phyloP scores from a whole-genome alignment of 1,284 basidiomycete species.

The Cutaneotrichosporon sp. region DNA sequence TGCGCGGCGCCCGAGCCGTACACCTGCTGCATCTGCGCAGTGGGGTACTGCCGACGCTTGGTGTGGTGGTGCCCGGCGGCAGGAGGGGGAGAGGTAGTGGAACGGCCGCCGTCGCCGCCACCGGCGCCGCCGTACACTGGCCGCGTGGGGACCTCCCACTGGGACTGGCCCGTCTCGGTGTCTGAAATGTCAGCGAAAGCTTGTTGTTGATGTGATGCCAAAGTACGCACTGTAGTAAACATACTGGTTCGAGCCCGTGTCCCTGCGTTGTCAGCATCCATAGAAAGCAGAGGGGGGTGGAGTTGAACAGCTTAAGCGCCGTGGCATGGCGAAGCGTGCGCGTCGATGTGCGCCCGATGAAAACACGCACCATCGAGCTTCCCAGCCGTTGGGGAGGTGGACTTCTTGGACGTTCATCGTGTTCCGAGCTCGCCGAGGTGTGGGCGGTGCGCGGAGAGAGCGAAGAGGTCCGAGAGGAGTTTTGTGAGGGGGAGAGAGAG shows the following conservation, averaged over 20 bases:
- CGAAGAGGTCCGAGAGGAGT: neutral
- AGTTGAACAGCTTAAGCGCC: neutral
- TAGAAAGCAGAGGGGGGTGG: neutral
- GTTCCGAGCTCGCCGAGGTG: neutral
- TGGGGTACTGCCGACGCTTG: slow-evolving; percentile 88
- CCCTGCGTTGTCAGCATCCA: slow-evolving; percentile 59
- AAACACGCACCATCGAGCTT: slow-evolving; percentile 73
- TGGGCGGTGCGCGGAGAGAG: neutral
- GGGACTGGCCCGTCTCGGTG: slow-evolving; percentile 59
- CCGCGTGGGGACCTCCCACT: slow-evolving; percentile 64
- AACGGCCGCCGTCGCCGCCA: slow-evolving; percentile 14
- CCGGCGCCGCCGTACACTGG: slow-evolving; percentile 30
- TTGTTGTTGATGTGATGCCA: neutral
- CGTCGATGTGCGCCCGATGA: slow-evolving; percentile 63
- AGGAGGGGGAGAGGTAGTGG: slow-evolving; percentile 29
- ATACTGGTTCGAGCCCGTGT: slow-evolving; percentile 74
- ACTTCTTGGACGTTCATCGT: slow-evolving; percentile 34
- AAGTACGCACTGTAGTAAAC: slow-evolving; percentile 70
- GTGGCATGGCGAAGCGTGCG: slow-evolving; percentile 24
- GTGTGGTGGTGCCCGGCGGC: slow-evolving; percentile 37
- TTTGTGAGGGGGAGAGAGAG: neutral
- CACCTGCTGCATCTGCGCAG: slow-evolving; percentile 76
- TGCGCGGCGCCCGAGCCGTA: slow-evolving; percentile 59
- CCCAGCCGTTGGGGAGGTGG: slow-evolving; percentile 79
- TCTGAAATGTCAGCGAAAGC: slow-evolving; percentile 28